These are phyloP conservation scores for Gastrodia elata DNA, from an alignment of 106 monocot genomes.

Conservation along the genomic window DNA sequence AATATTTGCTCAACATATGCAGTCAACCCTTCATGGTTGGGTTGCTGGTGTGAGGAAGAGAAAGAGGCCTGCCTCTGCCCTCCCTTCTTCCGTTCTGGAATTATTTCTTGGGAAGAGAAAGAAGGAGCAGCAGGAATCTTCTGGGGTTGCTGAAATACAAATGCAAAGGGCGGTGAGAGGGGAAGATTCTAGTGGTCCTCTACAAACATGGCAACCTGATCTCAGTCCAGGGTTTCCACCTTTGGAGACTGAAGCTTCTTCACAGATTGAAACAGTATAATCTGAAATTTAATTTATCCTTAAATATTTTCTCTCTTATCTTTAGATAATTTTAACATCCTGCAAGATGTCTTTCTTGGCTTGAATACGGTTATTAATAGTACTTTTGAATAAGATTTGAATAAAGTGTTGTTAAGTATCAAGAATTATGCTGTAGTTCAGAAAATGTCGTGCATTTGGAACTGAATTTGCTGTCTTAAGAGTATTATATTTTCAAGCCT, in stretches of 20 bases:
- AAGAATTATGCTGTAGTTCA: not conserved
- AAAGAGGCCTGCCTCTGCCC: not conserved
- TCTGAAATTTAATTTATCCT: not conserved
- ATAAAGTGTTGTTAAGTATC: not conserved
- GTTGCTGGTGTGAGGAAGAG: slow-evolving; percentile 13
- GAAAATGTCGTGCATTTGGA: not conserved
- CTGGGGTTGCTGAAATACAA: not conserved
- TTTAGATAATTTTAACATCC: not conserved
- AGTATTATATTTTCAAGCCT: no score
- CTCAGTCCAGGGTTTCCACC: not conserved
- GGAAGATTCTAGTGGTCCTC: not conserved
- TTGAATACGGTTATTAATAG: not conserved
- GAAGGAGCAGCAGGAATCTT: not conserved
- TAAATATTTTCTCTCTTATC: not conserved
- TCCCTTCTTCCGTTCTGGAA: slow-evolving; percentile 4
- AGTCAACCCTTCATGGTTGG: slow-evolving; percentile 19
- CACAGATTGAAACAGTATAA: not conserved
- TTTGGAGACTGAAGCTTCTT: not conserved
- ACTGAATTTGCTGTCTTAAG: no score
- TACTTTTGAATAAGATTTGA: not conserved
- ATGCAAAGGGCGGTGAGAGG: slow-evolving; percentile 1
- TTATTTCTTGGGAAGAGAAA: slow-evolving; percentile 3
- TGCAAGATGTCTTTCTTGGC: no score
- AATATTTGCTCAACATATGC: slow-evolving; percentile 16
- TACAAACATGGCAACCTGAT: not conserved